Conservation (phyloP, 2,329 filamentous ascomycete genomes). For the Capronia americana region DNA sequence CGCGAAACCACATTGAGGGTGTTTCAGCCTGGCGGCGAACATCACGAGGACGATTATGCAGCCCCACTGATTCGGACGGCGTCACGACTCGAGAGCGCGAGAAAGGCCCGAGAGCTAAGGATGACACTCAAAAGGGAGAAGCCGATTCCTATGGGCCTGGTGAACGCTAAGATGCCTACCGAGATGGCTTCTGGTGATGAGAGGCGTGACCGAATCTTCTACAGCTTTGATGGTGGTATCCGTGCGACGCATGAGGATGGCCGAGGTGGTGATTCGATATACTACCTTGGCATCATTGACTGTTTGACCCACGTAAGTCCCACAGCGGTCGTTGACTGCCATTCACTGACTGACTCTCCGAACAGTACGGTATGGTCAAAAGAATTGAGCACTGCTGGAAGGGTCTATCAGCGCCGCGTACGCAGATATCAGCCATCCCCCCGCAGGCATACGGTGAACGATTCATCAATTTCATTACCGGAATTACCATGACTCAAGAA, state of each 20-base stretch:
- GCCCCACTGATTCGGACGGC: conserved; percentile 80
- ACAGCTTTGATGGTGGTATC: conserved; percentile 91
- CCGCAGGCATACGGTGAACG: conserved; percentile 91
- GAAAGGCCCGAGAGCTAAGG: conserved; percentile 87
- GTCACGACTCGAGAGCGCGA: conserved; percentile 87
- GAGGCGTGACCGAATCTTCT: conserved; percentile 81
- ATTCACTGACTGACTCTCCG: conserved; percentile 27
- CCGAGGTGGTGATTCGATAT: conserved; percentile 83
- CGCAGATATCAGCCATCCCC: conserved; percentile 89
- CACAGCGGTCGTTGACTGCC: background rate
- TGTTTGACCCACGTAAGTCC: conserved; percentile 90
- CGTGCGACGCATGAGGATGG: conserved; percentile 91
- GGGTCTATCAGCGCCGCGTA: conserved; percentile 80
- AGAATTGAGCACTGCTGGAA: conserved; percentile 98
- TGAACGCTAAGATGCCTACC: conserved; percentile 84
- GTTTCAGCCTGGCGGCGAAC: conserved; percentile 85
- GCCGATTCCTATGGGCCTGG: conserved; percentile 89
- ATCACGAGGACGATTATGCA: conserved; percentile 61
- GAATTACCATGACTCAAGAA: conserved; percentile 88
- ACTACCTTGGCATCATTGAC: conserved; percentile 98
- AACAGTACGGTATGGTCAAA: conserved; percentile 89
- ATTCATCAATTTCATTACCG: conserved; percentile 89
- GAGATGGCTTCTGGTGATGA: conserved; percentile 73
- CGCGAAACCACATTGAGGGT: conserved; percentile 88
- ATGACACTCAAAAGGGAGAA: conserved; percentile 92